Evolutionary conservation across 352 stramenopile species (phyloP), one percentile per base, ranked within the genome.

Genomic region (Phytopythium oedochilum): DNA sequence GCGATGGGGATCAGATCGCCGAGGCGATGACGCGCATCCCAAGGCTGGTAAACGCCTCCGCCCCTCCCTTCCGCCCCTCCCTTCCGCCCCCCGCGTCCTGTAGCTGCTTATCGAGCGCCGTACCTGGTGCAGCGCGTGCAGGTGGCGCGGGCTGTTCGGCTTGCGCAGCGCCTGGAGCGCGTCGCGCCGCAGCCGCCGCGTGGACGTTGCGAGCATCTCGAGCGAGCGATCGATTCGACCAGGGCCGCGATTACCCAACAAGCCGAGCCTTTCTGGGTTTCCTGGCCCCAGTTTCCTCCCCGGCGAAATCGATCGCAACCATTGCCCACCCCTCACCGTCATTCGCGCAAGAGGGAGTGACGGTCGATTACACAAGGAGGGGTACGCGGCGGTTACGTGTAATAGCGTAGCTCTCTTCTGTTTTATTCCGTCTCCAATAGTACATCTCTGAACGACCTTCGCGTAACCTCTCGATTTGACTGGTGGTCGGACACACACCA

Each of bases 111-210:
- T n/a, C n/a, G n/a, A n/a, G n/a, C n/a, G n/a, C n/a, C 63, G 54
- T 31, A 94, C 83, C 77, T 91, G 79, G 45, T 89, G 77, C 61
- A 94, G 52, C 31, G 84, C 63, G 29, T 94, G 81, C 55, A 92
- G 65, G 53, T 78, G 78, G n/a, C 78, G 79, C 35, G 72, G 55
- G 20, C 67, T 70, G 47, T 50, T 72, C 51, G 81, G 73, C 43
- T 89, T 79, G 55, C 72, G 73, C 61, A 89, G 55, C 53, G 74
- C 64, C 28, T 66, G 64, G 38, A 73, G 51, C 44, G 71, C 69
- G 57, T 92, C 76, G 39, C 72, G 76, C 50, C 76, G 78, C 57
- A 94, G 64, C 32, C 78, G 78, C 55, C 84, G 74, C 59, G 81
- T 86, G 55, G 83, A 90, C 57, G 61, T 55, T 35, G 64, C 53